Evolutionary conservation across 2,329 filamentous ascomycete genomes (phyloP).

Genomic region (Talaromyces sp.): DNA sequence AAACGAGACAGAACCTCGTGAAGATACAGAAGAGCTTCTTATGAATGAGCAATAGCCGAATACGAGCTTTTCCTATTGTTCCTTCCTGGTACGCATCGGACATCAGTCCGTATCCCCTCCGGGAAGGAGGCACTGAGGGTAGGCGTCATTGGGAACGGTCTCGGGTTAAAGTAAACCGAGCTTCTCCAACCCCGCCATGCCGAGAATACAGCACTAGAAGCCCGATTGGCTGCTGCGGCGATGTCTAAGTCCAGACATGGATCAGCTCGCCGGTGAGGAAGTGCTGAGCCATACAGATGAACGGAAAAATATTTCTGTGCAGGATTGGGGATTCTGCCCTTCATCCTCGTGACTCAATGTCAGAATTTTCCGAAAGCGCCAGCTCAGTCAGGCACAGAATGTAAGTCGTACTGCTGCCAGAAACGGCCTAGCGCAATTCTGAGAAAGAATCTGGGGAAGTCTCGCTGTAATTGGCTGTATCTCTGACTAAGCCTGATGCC

Average conservation of each 20-base stretch:
- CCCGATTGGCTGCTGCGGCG: not conserved
- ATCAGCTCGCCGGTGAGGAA: not conserved
- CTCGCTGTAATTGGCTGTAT: not conserved
- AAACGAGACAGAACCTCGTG: not conserved
- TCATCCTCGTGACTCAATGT: not conserved
- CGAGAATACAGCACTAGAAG: not conserved
- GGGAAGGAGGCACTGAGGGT: not conserved
- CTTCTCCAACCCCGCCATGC: slow-evolving; percentile 10
- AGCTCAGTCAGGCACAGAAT: not conserved
- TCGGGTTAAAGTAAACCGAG: slow-evolving; percentile 16
- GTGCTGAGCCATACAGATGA: not conserved
- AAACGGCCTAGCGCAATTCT: slow-evolving; percentile 4
- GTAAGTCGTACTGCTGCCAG: not conserved
- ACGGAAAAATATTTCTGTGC: not conserved
- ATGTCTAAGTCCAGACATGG: not conserved
- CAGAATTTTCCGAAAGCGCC: not conserved
- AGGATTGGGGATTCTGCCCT: too few relatives aligned
- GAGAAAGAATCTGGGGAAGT: slow-evolving; percentile 13
- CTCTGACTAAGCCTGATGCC: not conserved
- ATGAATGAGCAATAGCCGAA: not conserved
- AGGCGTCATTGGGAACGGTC: not conserved
- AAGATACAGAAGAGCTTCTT: not conserved
- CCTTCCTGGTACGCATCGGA: slow-evolving; percentile 2
- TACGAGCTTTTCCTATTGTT: not conserved
- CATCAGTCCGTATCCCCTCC: not conserved